Evolutionary conservation across 768 basidiomycete species (phyloP), one percentile per base, ranked within the genome.

Genomic region (Coprinopsis sp.): DNA sequence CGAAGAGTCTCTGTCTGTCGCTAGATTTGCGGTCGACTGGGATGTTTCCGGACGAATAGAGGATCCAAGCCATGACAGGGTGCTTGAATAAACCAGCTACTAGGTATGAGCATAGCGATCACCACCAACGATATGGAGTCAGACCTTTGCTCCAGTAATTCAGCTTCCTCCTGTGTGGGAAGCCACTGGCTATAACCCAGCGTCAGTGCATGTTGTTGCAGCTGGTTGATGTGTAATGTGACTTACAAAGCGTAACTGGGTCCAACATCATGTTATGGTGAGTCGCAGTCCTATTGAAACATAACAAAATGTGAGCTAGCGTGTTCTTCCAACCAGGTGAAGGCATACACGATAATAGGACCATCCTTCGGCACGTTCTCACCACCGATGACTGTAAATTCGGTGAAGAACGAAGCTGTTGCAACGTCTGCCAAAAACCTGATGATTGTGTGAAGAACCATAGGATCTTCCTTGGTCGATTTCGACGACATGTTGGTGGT

Each of bases 181-280:
- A 90, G 27, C 79, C 81, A 46, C 79, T 81, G 47, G 91, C 89
- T 91, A 50, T 44, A 33, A 39, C 30, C 40, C 21, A 43, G 6
- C 23, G 6, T 14, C 25, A 40, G 16, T 39, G 51, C 33, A 54
- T 47, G 27, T 34, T 19, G 8, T n/a, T 13, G 2, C 11, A 21
- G 5, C 10, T 6, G 13, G 8, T 25, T 18, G 7, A 14, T 3
- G 18, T 16, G 28, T 49, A 47, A 44, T 43, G 47, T 41, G 40
- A 74, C 84, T 63, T 62, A 92, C 89, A 91, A 16, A 93, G 71
- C 46, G 88, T 68, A 29, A 80, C 80, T 19, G 89, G 89, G 68
- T 94, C 91, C 27, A 95, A 76, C 75, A 91, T 92, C 92, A 94
- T 95, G 63, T 96, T 97, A 58, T 92, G 87, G 61, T 96, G 93